Evolutionary conservation across 495 filamentous ascomycete genomes (phyloP), one percentile per base, ranked within the genome.

Genomic region (Penicillium verhagenii): DNA sequence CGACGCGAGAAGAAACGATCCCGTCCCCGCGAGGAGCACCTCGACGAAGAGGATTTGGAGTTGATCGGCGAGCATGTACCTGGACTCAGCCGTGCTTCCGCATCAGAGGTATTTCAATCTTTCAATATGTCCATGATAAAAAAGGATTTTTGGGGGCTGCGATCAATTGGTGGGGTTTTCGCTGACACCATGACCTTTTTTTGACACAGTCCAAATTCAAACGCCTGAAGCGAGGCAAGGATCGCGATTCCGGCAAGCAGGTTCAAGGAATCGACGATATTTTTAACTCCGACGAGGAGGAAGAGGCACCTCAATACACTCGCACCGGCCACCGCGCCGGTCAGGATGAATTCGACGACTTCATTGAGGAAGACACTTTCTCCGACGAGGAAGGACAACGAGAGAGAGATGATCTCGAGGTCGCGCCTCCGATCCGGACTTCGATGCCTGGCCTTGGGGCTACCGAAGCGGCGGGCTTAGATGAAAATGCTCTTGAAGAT

Each of bases 1-100:
- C 79, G 83, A 37, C 82, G 80, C 44, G 82, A 84, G 63, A 80
- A 74, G 61, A 83, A 82, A 50, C 65, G 59, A 20, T 50, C 56
- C 46, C 62, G 63, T 25, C 47, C 57, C 54, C 89, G 90, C 49
- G 92, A 95, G 58, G 93, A 96, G 65, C 83, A 82, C 40, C 80
- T 98, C 14, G 95, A 97, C 60, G 93, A 96, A 51, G 94, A 98
- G 72, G 94, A 98, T 80, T 72, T 98, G 47, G 95, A 97, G 70
- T 78, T 98, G 29, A 96, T 98, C 58, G 91, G 89, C 6, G 88
- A 91, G 62, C 81, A 82, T 48, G 81, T 82, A 59, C 88, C 88
- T 2, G 83, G 85, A 31, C 83, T 83, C 64, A 83, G 89, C 60
- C 82, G 84, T 18, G 80, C 82, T 50, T 71, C 80, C 24, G 68